Percentiles rank a stretch among this genome's conserved stretches.
Conservation (phyloP, 257 asterid genomes). For the Fraxinus cuspidata region DNA sequence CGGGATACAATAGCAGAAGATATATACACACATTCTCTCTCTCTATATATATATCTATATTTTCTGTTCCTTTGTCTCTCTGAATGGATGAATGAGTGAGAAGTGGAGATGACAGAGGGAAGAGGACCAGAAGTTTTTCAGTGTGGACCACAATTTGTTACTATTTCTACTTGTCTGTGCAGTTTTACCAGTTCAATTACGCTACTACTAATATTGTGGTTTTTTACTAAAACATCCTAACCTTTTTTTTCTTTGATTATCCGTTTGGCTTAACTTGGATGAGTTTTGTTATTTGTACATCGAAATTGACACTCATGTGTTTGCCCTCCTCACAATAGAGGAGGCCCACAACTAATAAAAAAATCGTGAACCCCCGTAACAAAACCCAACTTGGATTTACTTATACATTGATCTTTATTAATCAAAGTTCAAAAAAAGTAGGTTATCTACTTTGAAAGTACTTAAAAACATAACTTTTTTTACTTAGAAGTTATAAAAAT, state of each 20-base stretch:
- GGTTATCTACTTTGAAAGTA: not conserved
- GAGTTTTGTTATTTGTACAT: too few relatives aligned
- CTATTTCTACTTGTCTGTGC: not conserved
- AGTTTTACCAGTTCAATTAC: not conserved
- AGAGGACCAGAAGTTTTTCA: slow-evolving; percentile 34
- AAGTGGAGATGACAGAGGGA: slow-evolving; percentile 35
- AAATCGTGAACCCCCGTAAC: too few relatives aligned
- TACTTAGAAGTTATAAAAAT: too few relatives aligned
- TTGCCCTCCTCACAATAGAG: too few relatives aligned
- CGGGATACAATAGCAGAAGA: slow-evolving; percentile 47
- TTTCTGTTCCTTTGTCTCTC: slow-evolving; percentile 19
- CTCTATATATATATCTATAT: not conserved
- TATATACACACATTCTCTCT: not conserved
- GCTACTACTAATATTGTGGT: not conserved
- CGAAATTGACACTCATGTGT: too few relatives aligned
- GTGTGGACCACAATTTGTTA: slow-evolving; percentile 39
- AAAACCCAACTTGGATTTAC: not conserved
- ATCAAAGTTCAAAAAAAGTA: too few relatives aligned
- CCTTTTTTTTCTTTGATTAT: not conserved
- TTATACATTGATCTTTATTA: too few relatives aligned
- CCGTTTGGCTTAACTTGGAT: not conserved
- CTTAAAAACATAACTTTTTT: too few relatives aligned
- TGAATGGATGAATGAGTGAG: slow-evolving; percentile 16
- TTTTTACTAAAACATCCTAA: slow-evolving; percentile 1
- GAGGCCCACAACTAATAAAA: too few relatives aligned